Percentiles rank a stretch among this genome's conserved stretches.
phyloP scores from a whole-genome alignment of 1,139 yeast species.

The Candida tetrigidarum region DNA sequence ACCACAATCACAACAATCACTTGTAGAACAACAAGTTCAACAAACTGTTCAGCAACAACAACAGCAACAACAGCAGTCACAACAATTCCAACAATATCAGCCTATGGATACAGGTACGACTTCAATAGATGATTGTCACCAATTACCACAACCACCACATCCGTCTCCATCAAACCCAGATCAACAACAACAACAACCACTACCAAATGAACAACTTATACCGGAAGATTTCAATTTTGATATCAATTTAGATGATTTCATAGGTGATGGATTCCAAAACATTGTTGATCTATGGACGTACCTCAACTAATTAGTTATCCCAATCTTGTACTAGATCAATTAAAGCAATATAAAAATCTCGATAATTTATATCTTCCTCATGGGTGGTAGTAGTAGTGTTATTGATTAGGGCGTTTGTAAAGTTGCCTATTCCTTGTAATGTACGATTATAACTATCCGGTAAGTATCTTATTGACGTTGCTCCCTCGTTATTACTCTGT shows the following conservation, averaged over 20 bases:
- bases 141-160: neutral
- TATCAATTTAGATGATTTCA: conserved; percentile 6
- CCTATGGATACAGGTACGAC: too few relatives aligned
- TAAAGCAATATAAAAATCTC: conserved; percentile 10
- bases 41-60: neutral
- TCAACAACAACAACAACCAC: neutral
- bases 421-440: conserved; percentile 10
- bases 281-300: conserved; percentile 7
- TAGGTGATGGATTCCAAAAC: conserved; percentile 8
- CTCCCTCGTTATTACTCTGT: conserved; percentile 1
- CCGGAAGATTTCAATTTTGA: conserved; percentile 5
- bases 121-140: too few relatives aligned
- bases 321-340: conserved; percentile 17
- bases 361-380: conserved; percentile 3
- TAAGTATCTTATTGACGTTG: conserved; percentile 12
- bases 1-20: too few relatives aligned
- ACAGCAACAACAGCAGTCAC: neutral
- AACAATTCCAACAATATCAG: conserved; percentile 1
- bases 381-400: too few relatives aligned
- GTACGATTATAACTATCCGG: conserved; percentile 13
- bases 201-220: neutral
- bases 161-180: neutral
- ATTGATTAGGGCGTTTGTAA: conserved; percentile 7
- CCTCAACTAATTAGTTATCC: conserved; percentile 11
- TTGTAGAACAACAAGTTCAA: conserved; percentile 1